Evolutionary conservation across 139 green algal genomes (phyloP).

Genomic region (Ostreobium quekettii): DNA sequence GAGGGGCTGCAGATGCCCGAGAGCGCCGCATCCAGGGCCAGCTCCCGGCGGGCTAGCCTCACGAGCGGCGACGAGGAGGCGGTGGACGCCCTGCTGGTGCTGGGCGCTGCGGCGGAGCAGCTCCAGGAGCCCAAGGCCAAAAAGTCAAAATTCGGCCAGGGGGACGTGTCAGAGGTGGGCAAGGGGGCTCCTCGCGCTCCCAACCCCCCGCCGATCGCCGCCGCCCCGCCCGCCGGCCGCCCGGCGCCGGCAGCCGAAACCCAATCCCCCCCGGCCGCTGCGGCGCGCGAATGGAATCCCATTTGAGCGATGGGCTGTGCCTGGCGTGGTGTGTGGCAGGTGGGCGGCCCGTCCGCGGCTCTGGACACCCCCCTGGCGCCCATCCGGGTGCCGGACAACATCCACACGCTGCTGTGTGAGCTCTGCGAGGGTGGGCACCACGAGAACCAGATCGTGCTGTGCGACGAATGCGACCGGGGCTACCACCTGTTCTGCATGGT

Average conservation of each 20-base stretch:
- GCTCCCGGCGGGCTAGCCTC: background rate
- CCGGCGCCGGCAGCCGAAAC: background rate
- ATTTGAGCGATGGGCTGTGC: background rate
- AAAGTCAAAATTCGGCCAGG: background rate
- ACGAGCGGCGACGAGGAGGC: background rate
- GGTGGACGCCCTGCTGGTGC: background rate
- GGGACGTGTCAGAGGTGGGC: too few species aligned
- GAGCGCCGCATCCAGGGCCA: background rate
- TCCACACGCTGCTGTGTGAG: slow-evolving; percentile 46
- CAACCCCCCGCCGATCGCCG: background rate
- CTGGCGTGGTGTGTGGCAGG: too few species aligned
- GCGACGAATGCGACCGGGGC: slow-evolving; percentile 59
- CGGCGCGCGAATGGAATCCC: slow-evolving; percentile 16
- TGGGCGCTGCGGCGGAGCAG: background rate
- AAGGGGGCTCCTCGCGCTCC: too few species aligned
- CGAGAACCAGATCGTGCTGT: slow-evolving; percentile 74
- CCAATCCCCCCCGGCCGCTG: background rate
- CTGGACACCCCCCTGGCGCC: slow-evolving; percentile 1
- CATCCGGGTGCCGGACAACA: slow-evolving; percentile 35
- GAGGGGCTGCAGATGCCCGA: background rate
- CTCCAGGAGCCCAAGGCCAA: background rate
- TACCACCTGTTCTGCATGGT: slow-evolving; percentile 69
- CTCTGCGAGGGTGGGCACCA: slow-evolving; percentile 49
- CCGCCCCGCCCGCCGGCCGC: background rate
- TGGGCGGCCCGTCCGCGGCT: too few species aligned